Percentiles rank a stretch among this genome's conserved stretches.
Evolutionary conservation across 345 rosid species (phyloP).

Genomic region (Pugionium dolabratum): DNA sequence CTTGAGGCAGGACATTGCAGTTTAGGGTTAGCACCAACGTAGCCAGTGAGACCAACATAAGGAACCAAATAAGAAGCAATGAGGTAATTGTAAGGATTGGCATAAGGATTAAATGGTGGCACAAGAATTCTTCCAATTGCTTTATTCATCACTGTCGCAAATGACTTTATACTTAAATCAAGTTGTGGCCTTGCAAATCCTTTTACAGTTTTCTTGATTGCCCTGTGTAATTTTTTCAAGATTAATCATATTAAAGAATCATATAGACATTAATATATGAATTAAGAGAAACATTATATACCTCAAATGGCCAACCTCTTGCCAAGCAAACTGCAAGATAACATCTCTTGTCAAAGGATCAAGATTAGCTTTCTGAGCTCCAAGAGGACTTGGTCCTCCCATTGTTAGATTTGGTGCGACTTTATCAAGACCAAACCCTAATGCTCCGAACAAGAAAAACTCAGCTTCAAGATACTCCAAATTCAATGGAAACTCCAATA

Average conservation of each 20-base stretch:
- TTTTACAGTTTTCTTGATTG: conserved; percentile 55
- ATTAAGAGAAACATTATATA: conserved; percentile 35
- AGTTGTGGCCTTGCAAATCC: conserved; percentile 85
- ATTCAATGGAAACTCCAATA: conserved; percentile 82
- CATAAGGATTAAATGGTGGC: conserved; percentile 83
- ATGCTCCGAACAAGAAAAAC: conserved; percentile 70
- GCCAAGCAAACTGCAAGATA: conserved; percentile 76
- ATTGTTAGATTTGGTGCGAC: conserved; percentile 60
- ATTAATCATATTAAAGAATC: neutral
- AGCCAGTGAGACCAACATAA: conserved; percentile 80
- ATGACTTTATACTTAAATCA: conserved; percentile 58
- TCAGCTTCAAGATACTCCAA: conserved; percentile 92
- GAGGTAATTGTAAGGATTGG: conserved; percentile 55
- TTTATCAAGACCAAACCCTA: conserved; percentile 75
- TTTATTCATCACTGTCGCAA: conserved; percentile 53
- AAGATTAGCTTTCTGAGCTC: conserved; percentile 63
- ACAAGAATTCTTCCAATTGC: conserved; percentile 53
- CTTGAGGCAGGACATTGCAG: conserved; percentile 50
- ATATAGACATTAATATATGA: neutral
- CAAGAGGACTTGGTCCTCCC: conserved; percentile 77
- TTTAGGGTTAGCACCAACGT: conserved; percentile 73
- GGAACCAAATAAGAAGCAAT: conserved; percentile 78
- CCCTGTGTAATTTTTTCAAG: conserved; percentile 42
- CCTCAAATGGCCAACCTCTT: conserved; percentile 94
- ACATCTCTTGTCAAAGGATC: conserved; percentile 57